These are phyloP conservation scores for Beauveria australis DNA, from an alignment of 2,329 filamentous ascomycete species.

Conservation along the genomic window DNA sequence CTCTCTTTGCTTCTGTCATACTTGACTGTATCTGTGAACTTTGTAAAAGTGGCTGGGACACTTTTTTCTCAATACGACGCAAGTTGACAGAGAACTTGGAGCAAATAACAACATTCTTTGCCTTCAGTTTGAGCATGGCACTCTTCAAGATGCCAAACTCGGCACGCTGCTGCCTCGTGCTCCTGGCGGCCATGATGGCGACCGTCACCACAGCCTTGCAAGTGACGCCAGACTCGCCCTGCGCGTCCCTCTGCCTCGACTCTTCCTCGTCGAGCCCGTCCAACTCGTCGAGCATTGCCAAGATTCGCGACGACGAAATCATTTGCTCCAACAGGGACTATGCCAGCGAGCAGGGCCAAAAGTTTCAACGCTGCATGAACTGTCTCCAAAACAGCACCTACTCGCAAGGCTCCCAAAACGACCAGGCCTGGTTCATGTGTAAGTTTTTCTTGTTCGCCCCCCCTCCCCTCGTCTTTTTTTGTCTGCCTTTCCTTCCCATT, in stretches of 20 bases:
- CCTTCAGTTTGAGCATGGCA: neutral
- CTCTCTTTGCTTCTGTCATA: neutral
- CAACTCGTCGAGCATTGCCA: constrained; percentile 38
- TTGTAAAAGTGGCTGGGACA: constrained; percentile 7
- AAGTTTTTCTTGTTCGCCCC: constrained; percentile 24
- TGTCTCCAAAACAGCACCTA: constrained; percentile 46
- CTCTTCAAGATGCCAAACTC: neutral
- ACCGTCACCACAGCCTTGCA: constrained; percentile 31
- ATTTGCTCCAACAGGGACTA: constrained; percentile 40
- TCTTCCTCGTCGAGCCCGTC: constrained; percentile 30
- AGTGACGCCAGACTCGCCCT: constrained; percentile 47
- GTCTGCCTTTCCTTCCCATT: too few species aligned
- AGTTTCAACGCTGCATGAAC: constrained; percentile 41
- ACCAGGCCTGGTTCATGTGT: constrained; percentile 51
- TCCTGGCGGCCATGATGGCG: constrained; percentile 2
- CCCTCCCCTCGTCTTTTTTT: too few species aligned
- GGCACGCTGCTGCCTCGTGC: neutral
- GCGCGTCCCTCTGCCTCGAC: constrained; percentile 41
- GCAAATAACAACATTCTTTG: too few species aligned
- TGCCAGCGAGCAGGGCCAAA: constrained; percentile 30
- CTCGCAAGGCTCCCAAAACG: constrained; percentile 37
- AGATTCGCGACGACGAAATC: constrained; percentile 36
- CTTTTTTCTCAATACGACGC: neutral
- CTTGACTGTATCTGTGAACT: neutral
- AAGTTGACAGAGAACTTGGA: too few species aligned